A percentile compares a stretch with the other conserved stretches of the same genome.
Evolutionary conservation across 2,329 filamentous ascomycete species (phyloP).

Genomic region (Ampelomyces quisqualis): DNA sequence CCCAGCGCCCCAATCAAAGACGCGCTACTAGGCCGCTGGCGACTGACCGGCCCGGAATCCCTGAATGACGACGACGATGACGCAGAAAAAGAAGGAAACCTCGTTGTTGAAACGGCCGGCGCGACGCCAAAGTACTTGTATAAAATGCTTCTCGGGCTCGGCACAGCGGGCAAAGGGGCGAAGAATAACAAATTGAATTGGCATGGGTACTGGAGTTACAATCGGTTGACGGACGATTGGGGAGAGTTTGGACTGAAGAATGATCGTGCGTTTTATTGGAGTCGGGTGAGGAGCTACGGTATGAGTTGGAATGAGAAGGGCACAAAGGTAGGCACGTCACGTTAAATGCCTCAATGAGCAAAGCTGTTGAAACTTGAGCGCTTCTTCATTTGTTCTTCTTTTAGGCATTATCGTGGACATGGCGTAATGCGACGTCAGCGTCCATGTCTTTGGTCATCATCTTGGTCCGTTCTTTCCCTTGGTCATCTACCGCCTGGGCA

Average conservation of each 20-base stretch:
- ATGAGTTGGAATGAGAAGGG: constrained; percentile 37
- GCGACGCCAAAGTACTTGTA: constrained; percentile 78
- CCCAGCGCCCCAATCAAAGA: constrained; percentile 64
- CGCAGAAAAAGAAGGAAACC: constrained; percentile 35
- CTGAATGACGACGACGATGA: constrained; percentile 6
- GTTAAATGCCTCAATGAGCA: no score
- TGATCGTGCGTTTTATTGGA: constrained; percentile 62
- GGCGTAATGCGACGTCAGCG: constrained; percentile 13
- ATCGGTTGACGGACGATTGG: constrained; percentile 87
- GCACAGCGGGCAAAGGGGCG: constrained; percentile 59
- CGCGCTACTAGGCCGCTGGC: constrained; percentile 67
- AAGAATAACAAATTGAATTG: constrained; percentile 86
- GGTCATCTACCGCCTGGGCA: constrained; percentile 72
- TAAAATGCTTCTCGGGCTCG: constrained; percentile 74
- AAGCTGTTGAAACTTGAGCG: no score
- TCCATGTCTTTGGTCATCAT: constrained; percentile 25
- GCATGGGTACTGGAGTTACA: constrained; percentile 90
- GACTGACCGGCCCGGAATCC: constrained; percentile 56
- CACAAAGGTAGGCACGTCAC: constrained; percentile 8
- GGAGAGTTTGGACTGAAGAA: constrained; percentile 71
- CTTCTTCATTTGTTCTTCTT: constrained; percentile 9
- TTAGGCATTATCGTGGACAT: constrained; percentile 39
- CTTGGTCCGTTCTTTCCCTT: constrained; percentile 13
- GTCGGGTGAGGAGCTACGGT: constrained; percentile 61
- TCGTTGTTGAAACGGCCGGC: constrained; percentile 86